Evolutionary conservation across 768 basidiomycete genomes (phyloP).

Genomic region (Pisolithus albus): DNA sequence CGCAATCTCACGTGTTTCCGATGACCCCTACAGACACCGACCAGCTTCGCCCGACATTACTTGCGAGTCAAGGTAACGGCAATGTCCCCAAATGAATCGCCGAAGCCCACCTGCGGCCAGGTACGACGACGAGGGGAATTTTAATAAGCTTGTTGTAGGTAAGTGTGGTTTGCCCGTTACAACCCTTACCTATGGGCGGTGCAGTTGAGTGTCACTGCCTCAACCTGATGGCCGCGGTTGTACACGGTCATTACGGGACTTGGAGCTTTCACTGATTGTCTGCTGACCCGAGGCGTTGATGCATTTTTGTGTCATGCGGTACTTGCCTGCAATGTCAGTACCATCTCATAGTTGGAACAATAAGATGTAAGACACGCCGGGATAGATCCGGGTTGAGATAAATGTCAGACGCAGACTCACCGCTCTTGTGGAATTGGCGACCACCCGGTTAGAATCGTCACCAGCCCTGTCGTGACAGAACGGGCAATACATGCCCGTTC

Average conservation of each 20-base stretch:
- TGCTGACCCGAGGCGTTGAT: background rate
- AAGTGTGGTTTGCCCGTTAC: background rate
- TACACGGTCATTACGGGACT: background rate
- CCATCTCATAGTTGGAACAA: background rate
- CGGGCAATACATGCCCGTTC: conserved; percentile 2
- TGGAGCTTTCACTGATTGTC: background rate
- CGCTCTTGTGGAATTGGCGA: background rate
- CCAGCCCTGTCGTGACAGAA: background rate
- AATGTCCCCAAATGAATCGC: background rate
- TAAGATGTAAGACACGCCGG: background rate
- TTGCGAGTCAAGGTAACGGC: background rate
- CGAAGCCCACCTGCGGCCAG: background rate
- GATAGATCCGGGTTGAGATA: background rate
- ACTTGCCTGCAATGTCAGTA: background rate
- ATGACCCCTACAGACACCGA: background rate
- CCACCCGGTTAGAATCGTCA: background rate
- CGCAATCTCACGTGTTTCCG: background rate
- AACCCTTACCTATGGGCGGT: background rate
- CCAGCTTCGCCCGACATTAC: background rate
- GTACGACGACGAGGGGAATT: background rate
- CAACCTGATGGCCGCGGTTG: background rate
- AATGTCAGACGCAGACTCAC: background rate
- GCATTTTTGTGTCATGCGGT: background rate
- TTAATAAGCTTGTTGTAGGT: background rate
- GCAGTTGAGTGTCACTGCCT: background rate